These are phyloP conservation scores for Dalbergia oliveri DNA, from an alignment of 306 rosid genomes.

Conservation along the genomic window DNA sequence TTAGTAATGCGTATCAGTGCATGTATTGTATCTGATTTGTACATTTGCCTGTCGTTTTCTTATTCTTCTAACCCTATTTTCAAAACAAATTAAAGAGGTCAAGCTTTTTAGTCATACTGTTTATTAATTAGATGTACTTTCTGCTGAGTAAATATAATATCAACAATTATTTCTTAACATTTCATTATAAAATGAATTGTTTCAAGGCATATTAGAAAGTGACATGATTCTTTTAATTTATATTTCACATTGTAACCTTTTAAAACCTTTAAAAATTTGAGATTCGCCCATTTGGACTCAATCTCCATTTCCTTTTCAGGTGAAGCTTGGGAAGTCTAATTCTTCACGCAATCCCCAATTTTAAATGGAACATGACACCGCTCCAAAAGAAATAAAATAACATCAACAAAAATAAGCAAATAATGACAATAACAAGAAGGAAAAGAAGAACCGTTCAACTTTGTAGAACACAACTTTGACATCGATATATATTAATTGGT, in stretches of 20 bases:
- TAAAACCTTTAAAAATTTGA: neutral
- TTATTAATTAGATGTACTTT: neutral
- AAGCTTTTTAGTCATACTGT: neutral
- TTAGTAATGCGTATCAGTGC: neutral
- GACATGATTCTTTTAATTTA: constrained; percentile 20
- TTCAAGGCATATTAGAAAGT: constrained; percentile 14
- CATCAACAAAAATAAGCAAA: neutral
- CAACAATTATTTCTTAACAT: neutral
- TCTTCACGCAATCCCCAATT: constrained; percentile 37
- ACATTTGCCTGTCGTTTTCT: neutral
- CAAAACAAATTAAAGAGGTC: neutral
- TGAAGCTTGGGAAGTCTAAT: constrained; percentile 33
- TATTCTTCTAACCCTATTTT: neutral
- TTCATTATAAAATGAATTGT: constrained; percentile 3
- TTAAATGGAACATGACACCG: constrained; percentile 31
- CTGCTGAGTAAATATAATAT: neutral
- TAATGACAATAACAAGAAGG: constrained; percentile 16
- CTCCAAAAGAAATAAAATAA: neutral
- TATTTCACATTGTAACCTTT: constrained; percentile 13
- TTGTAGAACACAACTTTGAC: neutral
- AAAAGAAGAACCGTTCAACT: constrained; percentile 42
- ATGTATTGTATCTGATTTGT: neutral
- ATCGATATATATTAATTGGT: neutral
- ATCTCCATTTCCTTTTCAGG: constrained; percentile 41
- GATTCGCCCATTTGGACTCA: constrained; percentile 51